These are phyloP conservation scores for Tylopilus sp. DNA, from an alignment of 768 basidiomycete genomes.

Conservation along the genomic window DNA sequence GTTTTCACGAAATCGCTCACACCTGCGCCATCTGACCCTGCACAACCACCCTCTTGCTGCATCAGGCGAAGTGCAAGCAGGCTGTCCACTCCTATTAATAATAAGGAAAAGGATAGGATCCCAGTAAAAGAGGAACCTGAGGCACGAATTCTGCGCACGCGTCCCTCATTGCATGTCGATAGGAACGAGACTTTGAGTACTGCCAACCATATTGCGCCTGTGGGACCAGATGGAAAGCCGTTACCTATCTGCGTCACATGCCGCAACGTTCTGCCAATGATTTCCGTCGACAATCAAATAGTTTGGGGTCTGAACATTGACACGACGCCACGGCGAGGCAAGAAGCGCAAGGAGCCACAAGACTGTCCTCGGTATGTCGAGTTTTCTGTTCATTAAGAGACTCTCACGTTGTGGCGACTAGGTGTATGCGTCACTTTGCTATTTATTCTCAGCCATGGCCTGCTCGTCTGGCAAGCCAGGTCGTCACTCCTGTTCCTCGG, in stretches of 20 bases:
- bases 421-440: constrained; percentile 77
- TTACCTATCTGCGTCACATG: constrained; percentile 74
- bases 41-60: constrained; percentile 26
- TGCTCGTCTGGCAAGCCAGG: constrained; percentile 47
- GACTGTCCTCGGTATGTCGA: constrained; percentile 69
- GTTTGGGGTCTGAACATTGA: constrained; percentile 68
- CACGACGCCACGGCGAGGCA: constrained; percentile 40
- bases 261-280: constrained; percentile 67
- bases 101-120: constrained; percentile 38
- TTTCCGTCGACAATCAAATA: constrained; percentile 68
- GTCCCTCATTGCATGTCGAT: constrained; percentile 38
- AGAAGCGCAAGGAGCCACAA: constrained; percentile 58
- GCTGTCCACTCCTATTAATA: constrained; percentile 28
- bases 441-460: constrained; percentile 78
- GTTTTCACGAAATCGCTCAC: constrained; percentile 42
- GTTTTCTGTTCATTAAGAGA: constrained; percentile 23
- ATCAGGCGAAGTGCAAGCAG: constrained; percentile 30
- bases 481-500: constrained; percentile 44
- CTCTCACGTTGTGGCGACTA: constrained; percentile 28
- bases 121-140: constrained; percentile 50
- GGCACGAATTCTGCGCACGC: constrained; percentile 47
- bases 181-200: constrained; percentile 37
- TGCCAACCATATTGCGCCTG: constrained; percentile 42
- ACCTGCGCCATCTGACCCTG: constrained; percentile 28
- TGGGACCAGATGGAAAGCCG: constrained; percentile 62